These are phyloP conservation scores for Penicillium sp. DNA, from an alignment of 2,329 filamentous ascomycete genomes.

Conservation along the genomic window DNA sequence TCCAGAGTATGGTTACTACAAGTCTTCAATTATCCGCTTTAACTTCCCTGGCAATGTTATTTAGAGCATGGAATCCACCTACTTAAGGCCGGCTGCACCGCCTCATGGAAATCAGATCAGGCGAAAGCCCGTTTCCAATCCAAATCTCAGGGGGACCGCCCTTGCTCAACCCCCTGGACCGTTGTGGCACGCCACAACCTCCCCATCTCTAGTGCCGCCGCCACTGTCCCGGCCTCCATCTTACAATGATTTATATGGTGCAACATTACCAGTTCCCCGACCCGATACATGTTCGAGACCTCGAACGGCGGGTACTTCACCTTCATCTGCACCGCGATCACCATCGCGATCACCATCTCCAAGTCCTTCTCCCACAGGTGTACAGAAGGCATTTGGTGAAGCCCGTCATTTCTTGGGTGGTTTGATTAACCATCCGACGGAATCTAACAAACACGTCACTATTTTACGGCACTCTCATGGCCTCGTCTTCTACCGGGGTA, in stretches of 20 bases:
- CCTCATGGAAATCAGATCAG: constrained; percentile 22
- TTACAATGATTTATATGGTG: constrained; percentile 27
- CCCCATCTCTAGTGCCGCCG: constrained; percentile 17
- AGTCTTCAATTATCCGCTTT: background rate
- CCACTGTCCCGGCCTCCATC: constrained; percentile 22
- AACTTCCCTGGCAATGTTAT: background rate
- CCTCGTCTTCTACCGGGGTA: constrained; percentile 68
- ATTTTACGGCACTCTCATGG: constrained; percentile 68
- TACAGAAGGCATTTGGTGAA: constrained; percentile 51
- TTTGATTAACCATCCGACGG: constrained; percentile 64
- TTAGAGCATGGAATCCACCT: constrained; percentile 21
- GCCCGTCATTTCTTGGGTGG: constrained; percentile 68
- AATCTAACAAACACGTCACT: constrained; percentile 67
- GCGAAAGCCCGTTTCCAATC: constrained; percentile 31
- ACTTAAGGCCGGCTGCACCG: constrained; percentile 16
- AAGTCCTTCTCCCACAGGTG: constrained; percentile 22
- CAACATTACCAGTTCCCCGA: constrained; percentile 2
- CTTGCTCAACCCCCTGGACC: constrained; percentile 17
- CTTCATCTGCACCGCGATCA: constrained; percentile 11
- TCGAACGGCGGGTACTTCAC: constrained; percentile 17
- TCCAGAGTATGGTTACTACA: background rate
- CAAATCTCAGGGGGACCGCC: constrained; percentile 27
- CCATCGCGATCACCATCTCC: constrained; percentile 6
- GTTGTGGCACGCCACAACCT: constrained; percentile 15
- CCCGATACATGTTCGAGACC: constrained; percentile 16